Evolutionary conservation across 78 protist genomes (phyloP), one percentile per base, ranked within the genome.

Genomic region (Diacronema lutheri): DNA sequence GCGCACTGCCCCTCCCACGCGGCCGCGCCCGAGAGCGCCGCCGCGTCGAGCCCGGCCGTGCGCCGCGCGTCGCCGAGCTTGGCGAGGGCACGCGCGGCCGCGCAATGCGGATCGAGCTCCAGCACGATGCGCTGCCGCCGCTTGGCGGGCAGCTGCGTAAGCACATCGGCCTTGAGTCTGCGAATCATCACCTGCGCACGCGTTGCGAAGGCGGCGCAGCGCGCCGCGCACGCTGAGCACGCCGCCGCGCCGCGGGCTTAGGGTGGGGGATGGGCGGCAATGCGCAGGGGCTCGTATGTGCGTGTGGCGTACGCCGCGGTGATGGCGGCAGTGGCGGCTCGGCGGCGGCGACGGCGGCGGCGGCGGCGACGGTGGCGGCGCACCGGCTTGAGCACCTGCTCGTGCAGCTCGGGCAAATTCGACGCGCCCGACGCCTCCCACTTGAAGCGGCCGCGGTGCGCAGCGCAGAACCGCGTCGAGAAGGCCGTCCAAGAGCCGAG

Each of bases 131-230:
- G 26, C 58, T 20, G 58, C 58, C 69, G 69, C 69, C 20, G 29
- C 84, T 88, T 88, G 21, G 31, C 38, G 25, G 91, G 91, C 38
- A 88, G 89, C n/a, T 88, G 76, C 58, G 41, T 4, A 31, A 76
- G 89, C 11, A 88, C 91, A 2, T 66, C 83, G 33, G 11, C 83
- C 62, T 84, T 84, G 23, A 0, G 26, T 5, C 87, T 33, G 12
- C 87, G 73, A 13, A 84, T 10, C 66, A 26, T 21, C 33, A 26
- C 12, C 25, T 11, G 20, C 29, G 7, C 33, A 12, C n/a, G n/a
- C n/a, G n/a, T n/a, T n/a, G n/a, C n/a, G n/a, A n/a, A n/a, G n/a
- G n/a, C n/a, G n/a, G n/a, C n/a, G n/a, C n/a, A n/a, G n/a, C n/a
- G n/a, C n/a, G n/a, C 26, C 62, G 62, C 13, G 62, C 62, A 58